phyloP scores from a whole-genome alignment of 2,329 filamentous ascomycete genomes.

The Cryphonectria naterciae region DNA sequence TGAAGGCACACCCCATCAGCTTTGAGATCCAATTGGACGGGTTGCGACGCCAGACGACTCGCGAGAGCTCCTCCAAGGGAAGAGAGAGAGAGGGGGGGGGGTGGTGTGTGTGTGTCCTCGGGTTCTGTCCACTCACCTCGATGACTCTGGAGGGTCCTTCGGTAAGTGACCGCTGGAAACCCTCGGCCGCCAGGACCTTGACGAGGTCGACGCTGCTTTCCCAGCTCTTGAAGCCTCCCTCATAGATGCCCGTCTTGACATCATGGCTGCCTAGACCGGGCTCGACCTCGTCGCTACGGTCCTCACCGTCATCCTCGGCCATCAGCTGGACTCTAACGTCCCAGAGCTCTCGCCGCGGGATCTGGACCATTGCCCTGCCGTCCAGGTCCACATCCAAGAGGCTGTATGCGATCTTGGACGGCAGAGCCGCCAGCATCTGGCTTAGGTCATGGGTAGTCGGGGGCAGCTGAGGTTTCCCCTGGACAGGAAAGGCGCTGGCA shows the following conservation, averaged over 20 bases:
- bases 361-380: constrained; percentile 52
- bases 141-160: constrained; percentile 50
- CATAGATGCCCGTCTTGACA: constrained; percentile 80
- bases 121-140: constrained; percentile 51
- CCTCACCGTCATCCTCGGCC: constrained; percentile 64
- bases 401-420: constrained; percentile 74
- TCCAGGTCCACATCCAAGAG: constrained; percentile 64
- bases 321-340: constrained; percentile 82
- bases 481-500: constrained; percentile 62
- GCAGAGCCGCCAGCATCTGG: constrained; percentile 61
- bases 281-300: constrained; percentile 43
- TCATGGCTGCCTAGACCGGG: constrained; percentile 69
- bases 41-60: constrained; percentile 11
- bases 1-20: constrained; percentile 31
- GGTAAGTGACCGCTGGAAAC: constrained; percentile 39
- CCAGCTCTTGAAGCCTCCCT: constrained; percentile 89
- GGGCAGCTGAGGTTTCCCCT: constrained; percentile 62
- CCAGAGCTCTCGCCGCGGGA: constrained; percentile 79
- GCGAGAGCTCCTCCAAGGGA: not conserved
- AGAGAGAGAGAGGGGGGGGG: no score
- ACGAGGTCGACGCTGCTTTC: constrained; percentile 83
- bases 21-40: constrained; percentile 18
- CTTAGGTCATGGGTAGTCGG: constrained; percentile 56
- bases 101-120: not conserved
- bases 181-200: constrained; percentile 60